Evolutionary conservation across 176 grass and related monocot genomes (phyloP), one percentile per base, ranked within the genome.

Genomic region (Triticum monococcum): DNA sequence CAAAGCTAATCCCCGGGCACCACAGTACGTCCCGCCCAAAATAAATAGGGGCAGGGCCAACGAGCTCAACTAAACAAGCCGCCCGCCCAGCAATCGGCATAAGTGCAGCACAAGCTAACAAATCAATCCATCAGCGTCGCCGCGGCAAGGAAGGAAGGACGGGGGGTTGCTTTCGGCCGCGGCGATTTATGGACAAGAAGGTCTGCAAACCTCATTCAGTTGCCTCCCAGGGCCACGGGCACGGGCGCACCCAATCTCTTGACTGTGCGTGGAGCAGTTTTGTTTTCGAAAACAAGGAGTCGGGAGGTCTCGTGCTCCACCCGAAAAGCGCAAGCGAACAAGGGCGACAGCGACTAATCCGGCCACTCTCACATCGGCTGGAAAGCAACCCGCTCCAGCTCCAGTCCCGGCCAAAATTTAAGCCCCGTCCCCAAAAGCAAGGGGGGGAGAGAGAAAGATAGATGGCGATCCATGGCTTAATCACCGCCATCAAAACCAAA

Each of bases 231-330:
- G 22, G 40, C 20, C 83, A 20, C 12, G 22, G 9, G 41, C 41
- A 12, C 7, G 5, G 28, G 28, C 28, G 28, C 28, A 2, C 26
- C 26, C 25, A 64, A 35, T 72, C 50, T 22, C 64, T 4, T 16
- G 14, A 35, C 74, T 62, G 40, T 78, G 12, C 64, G 12, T 30
- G 28, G 28, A 30, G 28, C 28, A 30, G 28, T 30, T 30, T 9
- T 8, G 41, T 35, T 12, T 11, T 60, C 14, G 33, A 67, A 75
- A 82, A 82, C 60, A 82, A 75, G 2, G 28, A 30, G 5, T 18
- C 50, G 12, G 17, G 16, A 32, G 60, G 45, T 68, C 88, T 81
- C 87, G 84, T 85, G 87, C 76, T 54, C 57, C 82, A 76, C 70
- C 62, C 33, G 43, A 81, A 88, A 89, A 74, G 60, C 46, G 16